phyloP scores from a whole-genome alignment of 2,329 filamentous ascomycete species.

The Aphanoascus verrucosus region DNA sequence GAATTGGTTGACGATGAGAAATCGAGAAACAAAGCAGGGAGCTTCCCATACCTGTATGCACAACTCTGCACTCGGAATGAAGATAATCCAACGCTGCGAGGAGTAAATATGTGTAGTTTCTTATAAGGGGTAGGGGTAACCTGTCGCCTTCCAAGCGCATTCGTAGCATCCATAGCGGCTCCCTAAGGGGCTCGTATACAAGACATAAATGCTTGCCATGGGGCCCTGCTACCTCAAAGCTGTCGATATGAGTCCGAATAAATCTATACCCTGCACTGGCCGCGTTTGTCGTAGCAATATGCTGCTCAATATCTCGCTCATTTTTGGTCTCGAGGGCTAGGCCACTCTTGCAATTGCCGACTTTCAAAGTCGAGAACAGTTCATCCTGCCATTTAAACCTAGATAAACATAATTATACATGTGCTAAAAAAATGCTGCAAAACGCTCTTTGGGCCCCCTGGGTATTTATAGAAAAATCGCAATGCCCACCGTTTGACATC shows the following conservation, averaged over 20 bases:
- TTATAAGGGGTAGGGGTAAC: constrained; percentile 20
- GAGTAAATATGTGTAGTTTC: constrained; percentile 22
- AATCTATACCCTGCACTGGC: constrained; percentile 8
- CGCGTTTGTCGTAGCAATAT: constrained; percentile 14
- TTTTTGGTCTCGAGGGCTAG: background rate
- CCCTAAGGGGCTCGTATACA: constrained; percentile 10
- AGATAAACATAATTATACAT: no score
- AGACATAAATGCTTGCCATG: constrained; percentile 12
- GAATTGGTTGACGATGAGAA: no score
- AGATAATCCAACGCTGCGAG: background rate
- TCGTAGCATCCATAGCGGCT: background rate
- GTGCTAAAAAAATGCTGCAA: no score
- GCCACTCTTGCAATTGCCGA: no score
- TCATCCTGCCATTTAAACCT: no score
- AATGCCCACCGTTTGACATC: constrained; percentile 20
- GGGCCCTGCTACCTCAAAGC: constrained; percentile 11
- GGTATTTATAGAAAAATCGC: no score
- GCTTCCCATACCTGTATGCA: constrained; percentile 27
- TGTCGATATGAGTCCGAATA: constrained; percentile 9
- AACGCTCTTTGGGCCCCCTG: no score
- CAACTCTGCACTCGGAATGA: constrained; percentile 24
- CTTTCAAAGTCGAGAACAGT: no score
- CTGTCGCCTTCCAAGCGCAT: background rate
- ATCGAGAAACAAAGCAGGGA: background rate
- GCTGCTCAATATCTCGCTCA: constrained; percentile 19